Percentiles rank a stretch among this genome's conserved stretches.
These are phyloP conservation scores for Lactuca sativa DNA, from an alignment of 129 eudicot species.

Conservation along the genomic window DNA sequence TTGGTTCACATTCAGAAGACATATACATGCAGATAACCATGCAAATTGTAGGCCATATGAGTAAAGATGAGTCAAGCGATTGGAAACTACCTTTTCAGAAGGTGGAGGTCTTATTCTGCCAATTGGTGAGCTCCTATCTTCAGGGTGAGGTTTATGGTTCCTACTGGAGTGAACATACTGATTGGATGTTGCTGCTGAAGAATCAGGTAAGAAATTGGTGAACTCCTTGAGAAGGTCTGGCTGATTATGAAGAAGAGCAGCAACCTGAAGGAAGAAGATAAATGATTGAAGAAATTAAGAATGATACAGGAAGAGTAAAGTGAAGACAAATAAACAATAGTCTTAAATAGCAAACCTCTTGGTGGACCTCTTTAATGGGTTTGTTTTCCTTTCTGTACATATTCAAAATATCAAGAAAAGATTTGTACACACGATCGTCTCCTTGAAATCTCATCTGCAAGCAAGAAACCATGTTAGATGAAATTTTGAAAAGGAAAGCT, in stretches of 20 bases:
- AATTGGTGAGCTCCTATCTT: constrained; percentile 46
- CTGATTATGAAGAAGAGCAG: constrained; percentile 76
- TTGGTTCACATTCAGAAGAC: constrained; percentile 16
- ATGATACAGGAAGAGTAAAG: not conserved
- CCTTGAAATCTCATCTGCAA: constrained; percentile 84
- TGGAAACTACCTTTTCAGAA: constrained; percentile 51
- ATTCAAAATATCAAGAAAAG: constrained; percentile 82
- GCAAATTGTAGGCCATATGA: no score
- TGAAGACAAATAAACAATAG: not conserved
- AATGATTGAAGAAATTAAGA: not conserved
- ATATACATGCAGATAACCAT: not conserved
- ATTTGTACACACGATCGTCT: constrained; percentile 75
- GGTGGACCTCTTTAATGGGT: constrained; percentile 64
- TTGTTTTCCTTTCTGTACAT: constrained; percentile 68
- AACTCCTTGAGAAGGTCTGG: constrained; percentile 78
- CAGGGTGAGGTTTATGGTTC: constrained; percentile 31
- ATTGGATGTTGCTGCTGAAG: constrained; percentile 39
- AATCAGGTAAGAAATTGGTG: constrained; percentile 68
- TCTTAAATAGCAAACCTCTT: constrained; percentile 51
- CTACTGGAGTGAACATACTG: constrained; percentile 46
- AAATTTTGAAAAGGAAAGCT: constrained; percentile 3
- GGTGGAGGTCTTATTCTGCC: constrained; percentile 38
- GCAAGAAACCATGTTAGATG: constrained; percentile 2
- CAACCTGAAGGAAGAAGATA: constrained; percentile 56
- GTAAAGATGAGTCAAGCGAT: not conserved